Conservation (phyloP, 192 early-diverging fungal species). For the Hyaloraphidium curvatum region DNA sequence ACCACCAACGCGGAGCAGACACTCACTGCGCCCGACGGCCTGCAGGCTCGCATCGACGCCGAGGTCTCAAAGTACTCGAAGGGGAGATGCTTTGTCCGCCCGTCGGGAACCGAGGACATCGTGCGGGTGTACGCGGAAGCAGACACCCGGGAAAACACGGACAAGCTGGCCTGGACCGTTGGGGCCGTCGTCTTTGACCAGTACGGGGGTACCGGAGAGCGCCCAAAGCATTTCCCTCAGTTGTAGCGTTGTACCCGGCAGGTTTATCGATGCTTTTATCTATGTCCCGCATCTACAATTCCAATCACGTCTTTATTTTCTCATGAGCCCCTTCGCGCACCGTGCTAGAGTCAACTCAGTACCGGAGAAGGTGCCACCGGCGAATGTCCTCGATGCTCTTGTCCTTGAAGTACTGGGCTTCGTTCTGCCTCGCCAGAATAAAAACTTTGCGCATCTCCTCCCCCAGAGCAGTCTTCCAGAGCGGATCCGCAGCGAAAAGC, state of each 20-base stretch:
- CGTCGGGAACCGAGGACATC: slow-evolving; percentile 96
- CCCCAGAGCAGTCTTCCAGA: slow-evolving; percentile 1
- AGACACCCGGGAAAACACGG: slow-evolving; percentile 71
- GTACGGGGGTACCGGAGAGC: slow-evolving; percentile 74
- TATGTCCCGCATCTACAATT: no score
- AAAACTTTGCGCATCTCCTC: slow-evolving; percentile 1
- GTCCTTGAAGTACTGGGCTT: not conserved
- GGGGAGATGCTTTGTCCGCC: slow-evolving; percentile 89
- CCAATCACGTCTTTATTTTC: no score
- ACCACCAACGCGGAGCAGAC: slow-evolving; percentile 94
- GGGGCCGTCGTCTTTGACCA: slow-evolving; percentile 83
- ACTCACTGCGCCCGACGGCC: slow-evolving; percentile 62
- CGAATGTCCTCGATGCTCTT: no score
- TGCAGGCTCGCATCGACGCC: slow-evolving; percentile 70
- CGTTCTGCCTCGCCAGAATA: not conserved
- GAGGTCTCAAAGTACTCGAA: slow-evolving; percentile 63
- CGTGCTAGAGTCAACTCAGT: no score
- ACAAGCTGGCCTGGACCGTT: slow-evolving; percentile 67
- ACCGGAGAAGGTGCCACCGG: no score
- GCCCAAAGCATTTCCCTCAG: no score
- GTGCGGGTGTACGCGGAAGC: slow-evolving; percentile 99
- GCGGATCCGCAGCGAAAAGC: not conserved
- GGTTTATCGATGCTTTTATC: no score
- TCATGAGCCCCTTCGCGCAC: no score
- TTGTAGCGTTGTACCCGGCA: no score